A percentile compares a stretch with the other conserved stretches of the same genome.
Conservation (phyloP, 2,329 filamentous ascomycete species). For the Pseudocercospora fijiensis region DNA sequence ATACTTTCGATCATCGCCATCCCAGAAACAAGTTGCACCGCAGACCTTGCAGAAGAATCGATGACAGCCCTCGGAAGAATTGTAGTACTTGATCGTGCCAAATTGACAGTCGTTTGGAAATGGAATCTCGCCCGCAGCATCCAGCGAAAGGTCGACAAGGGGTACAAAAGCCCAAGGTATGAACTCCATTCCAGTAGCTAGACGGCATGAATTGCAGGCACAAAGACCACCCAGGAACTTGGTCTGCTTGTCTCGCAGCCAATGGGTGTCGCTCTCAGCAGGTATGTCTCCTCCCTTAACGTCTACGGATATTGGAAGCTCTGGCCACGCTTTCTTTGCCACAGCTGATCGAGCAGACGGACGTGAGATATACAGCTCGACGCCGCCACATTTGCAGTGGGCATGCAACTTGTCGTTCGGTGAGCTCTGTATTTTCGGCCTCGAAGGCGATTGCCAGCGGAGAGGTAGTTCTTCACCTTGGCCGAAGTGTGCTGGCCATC, state of each 20-base stretch:
- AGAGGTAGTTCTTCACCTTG: conserved; percentile 26
- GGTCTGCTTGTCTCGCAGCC: conserved; percentile 50
- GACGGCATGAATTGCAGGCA: conserved; percentile 62
- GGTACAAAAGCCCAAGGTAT: conserved; percentile 67
- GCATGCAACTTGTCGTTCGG: conserved; percentile 41
- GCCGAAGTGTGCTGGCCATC: conserved; percentile 30
- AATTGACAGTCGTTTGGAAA: conserved; percentile 35
- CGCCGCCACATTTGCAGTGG: conserved; percentile 56
- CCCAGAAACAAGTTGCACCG: conserved; percentile 66
- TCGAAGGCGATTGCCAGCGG: conserved; percentile 26
- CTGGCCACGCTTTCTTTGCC: conserved; percentile 52
- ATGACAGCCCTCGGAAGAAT: conserved; percentile 53
- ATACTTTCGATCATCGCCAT: conserved; percentile 52
- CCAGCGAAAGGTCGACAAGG: conserved; percentile 54
- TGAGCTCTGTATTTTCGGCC: neutral
- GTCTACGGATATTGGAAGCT: conserved; percentile 45
- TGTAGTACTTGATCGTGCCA: conserved; percentile 53
- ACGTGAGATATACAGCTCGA: conserved; percentile 58
- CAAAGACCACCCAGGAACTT: conserved; percentile 63
- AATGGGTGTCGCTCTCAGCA: conserved; percentile 59
- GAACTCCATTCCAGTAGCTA: conserved; percentile 61
- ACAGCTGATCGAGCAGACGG: conserved; percentile 51
- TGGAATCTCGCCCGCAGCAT: conserved; percentile 28
- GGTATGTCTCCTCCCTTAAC: conserved; percentile 47
- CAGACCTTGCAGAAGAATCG: conserved; percentile 64